Base-by-base conservation (phyloP, 2,329 filamentous ascomycete genomes). In the Meredithiella fracta region DNA sequence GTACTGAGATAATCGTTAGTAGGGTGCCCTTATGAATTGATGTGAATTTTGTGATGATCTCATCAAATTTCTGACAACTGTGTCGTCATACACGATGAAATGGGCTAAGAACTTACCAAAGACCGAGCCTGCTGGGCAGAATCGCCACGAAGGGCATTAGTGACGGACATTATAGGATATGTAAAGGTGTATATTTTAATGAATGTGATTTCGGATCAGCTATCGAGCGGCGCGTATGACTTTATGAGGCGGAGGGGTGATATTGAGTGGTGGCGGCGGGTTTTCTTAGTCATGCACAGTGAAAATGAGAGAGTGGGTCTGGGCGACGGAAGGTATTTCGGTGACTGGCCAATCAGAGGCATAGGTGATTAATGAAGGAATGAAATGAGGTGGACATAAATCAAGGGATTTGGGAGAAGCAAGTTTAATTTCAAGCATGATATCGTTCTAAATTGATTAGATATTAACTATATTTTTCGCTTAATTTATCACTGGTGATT, bases 1-100 rank as follows among this genome's bases (percentile, higher is more conserved):
- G 71, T 95, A 97, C 90, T 95, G 61, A 15, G 22, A 25, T 4
- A 1, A 23, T 23, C 9, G 22, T 49, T n/a, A 49, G 44, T 49
- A 34, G 11, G 11, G 5, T 11, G 5, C 5, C 29, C 5, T 11
- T 34, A 11, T 11, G 5, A 34, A 5, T 34, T 34, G 11, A 11
- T 5, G 29, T 11, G 5, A 34, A 5, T 34, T 34, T 34, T 11
- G 11, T 5, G 29, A 11, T 34, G n/a, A 34, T 34, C 29, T 34
- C 29, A 11, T 5, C 29, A 11, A 34, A 5, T 5, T 5, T 5
- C 5, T 34, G 11, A 34, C 11, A 11, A 5, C 11, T 5, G 29
- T 34, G 29, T 11, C 29, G 29, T 5, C 11, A 5, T 34, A 5
- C 5, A 34, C 11, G 29, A 5, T 11, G 5, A 5, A n/a, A 31